Percentiles rank a stretch among this genome's conserved stretches.
phyloP scores from a whole-genome alignment of 306 rosid species.

The Rosa multiflora region DNA sequence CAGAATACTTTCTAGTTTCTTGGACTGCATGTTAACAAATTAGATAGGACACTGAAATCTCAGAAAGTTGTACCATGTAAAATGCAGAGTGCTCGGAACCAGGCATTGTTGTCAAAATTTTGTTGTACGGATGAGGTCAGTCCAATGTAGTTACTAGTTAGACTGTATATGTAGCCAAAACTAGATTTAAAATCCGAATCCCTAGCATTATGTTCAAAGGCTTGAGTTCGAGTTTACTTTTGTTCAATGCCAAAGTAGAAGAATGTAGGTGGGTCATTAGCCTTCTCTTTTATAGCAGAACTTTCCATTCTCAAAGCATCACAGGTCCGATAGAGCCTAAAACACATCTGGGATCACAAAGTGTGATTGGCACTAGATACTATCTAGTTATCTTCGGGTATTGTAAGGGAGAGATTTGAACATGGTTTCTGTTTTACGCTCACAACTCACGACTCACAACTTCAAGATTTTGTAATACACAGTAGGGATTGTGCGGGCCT shows the following conservation, averaged over 20 bases:
- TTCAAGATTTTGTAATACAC: too few species aligned
- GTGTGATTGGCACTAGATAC: too few species aligned
- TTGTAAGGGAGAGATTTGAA: too few species aligned
- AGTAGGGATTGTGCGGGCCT: too few species aligned
- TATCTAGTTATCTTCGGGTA: too few species aligned
- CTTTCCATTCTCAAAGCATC: neutral
- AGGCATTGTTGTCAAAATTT: conserved; percentile 2
- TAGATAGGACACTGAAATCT: conserved; percentile 1
- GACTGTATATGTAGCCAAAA: neutral
- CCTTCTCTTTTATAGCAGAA: neutral
- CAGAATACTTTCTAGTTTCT: conserved; percentile 70
- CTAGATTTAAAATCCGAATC: neutral
- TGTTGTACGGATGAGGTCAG: neutral
- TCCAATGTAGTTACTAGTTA: neutral
- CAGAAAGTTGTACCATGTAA: conserved; percentile 23
- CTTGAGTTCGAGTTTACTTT: neutral
- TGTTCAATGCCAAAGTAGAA: neutral
- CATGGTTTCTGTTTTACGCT: too few species aligned
- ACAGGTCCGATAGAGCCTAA: neutral
- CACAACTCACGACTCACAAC: too few species aligned
- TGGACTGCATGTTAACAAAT: neutral
- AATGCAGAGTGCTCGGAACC: conserved; percentile 9
- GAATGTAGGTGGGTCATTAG: neutral
- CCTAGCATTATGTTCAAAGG: neutral
- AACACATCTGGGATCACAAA: too few species aligned